phyloP scores from a whole-genome alignment of 352 stramenopile genomes.

The Phytophthora parvispora region DNA sequence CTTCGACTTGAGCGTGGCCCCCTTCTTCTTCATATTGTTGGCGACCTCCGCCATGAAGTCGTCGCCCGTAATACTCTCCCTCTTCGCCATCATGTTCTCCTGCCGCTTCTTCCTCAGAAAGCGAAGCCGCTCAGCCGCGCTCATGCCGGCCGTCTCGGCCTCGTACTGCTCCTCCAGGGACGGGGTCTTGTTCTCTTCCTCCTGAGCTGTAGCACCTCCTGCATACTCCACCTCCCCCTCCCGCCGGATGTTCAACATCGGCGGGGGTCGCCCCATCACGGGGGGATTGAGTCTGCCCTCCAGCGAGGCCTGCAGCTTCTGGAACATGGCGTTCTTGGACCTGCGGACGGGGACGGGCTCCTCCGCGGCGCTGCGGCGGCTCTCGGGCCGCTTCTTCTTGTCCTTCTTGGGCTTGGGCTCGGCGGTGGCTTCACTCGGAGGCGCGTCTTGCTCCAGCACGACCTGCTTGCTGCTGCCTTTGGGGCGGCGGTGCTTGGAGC shows the following conservation, averaged over 20 bases:
- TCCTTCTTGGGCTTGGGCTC: slow-evolving; percentile 2
- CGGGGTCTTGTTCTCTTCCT: slow-evolving; percentile 9
- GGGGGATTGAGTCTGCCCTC: slow-evolving; percentile 40
- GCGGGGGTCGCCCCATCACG: slow-evolving; percentile 34
- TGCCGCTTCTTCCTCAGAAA: slow-evolving; percentile 74
- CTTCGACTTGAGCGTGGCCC: slow-evolving; percentile 22
- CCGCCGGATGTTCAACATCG: slow-evolving; percentile 41
- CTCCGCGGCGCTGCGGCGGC: background rate
- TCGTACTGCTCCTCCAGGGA: slow-evolving; percentile 59
- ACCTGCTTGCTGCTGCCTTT: slow-evolving; percentile 20
- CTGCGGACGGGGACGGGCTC: background rate
- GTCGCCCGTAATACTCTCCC: slow-evolving; percentile 54
- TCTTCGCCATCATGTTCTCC: slow-evolving; percentile 61
- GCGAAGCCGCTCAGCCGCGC: slow-evolving; percentile 63
- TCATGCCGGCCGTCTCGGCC: slow-evolving; percentile 70
- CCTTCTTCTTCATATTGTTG: slow-evolving; percentile 82
- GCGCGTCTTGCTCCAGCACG: slow-evolving; percentile 4
- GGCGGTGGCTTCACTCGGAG: background rate
- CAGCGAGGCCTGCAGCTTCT: slow-evolving; percentile 68
- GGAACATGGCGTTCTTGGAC: slow-evolving; percentile 50
- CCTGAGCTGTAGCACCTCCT: background rate
- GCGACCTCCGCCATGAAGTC: slow-evolving; percentile 78
- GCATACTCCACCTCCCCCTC: slow-evolving; percentile 2
- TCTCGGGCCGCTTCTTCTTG: slow-evolving; percentile 11
- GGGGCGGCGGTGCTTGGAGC: slow-evolving; percentile 7